These are phyloP conservation scores for Candida xiaguanensis DNA, from an alignment of 805 yeast species.

Conservation along the genomic window DNA sequence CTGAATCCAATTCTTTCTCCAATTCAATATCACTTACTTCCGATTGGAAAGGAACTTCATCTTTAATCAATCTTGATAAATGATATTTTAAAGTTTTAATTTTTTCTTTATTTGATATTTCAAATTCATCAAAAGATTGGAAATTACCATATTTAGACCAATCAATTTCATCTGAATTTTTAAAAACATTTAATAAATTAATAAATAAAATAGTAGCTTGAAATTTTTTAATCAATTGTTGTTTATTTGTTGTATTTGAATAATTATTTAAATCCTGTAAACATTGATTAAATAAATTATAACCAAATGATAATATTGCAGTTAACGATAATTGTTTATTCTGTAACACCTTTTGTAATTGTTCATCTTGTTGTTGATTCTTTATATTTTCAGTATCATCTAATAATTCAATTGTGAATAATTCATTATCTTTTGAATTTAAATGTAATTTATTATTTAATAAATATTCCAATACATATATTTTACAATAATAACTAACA, in stretches of 20 bases:
- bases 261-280: conserved; percentile 22
- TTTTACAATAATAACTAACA: conserved; percentile 66
- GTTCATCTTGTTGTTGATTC: conserved; percentile 35
- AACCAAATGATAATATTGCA: conserved; percentile 29
- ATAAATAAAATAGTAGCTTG: conserved; percentile 36
- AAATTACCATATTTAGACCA: conserved; percentile 30
- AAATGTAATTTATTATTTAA: conserved; percentile 59
- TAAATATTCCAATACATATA: conserved; percentile 70
- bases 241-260: conserved; percentile 20
- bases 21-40: conserved; percentile 27
- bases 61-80: conserved; percentile 36
- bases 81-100: conserved; percentile 35
- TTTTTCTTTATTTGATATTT: conserved; percentile 26
- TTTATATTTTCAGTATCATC: conserved; percentile 68
- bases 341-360: conserved; percentile 46
- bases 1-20: conserved; percentile 22
- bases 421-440: conserved; percentile 50
- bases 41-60: conserved; percentile 24
- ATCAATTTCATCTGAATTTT: conserved; percentile 24
- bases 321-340: conserved; percentile 51
- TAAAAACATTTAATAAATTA: conserved; percentile 23
- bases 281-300: conserved; percentile 32
- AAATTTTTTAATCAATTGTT: conserved; percentile 27
- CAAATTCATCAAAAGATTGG: conserved; percentile 19
- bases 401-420: conserved; percentile 56